Conservation (phyloP, 805 yeast genomes). For the Starmerella sp. region DNA sequence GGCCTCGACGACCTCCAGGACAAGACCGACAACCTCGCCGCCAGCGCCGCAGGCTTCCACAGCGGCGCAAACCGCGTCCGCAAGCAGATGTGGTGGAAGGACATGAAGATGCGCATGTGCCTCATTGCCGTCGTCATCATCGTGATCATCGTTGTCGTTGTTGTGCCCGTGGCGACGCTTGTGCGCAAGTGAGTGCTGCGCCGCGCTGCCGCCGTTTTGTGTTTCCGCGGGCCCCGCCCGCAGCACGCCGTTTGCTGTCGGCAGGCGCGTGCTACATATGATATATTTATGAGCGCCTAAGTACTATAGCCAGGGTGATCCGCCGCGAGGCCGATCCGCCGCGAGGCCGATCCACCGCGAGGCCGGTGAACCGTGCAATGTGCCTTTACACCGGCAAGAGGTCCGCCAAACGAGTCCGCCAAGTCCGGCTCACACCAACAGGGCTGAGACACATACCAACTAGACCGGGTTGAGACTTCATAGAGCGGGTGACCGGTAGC, state of each 20-base stretch:
- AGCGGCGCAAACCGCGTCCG: constrained; percentile 95
- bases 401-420: no score
- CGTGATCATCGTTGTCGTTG: constrained; percentile 69
- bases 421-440: no score
- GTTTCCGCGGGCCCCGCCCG: neutral
- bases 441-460: no score
- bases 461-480: no score
- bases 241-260: neutral
- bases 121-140: constrained; percentile 65
- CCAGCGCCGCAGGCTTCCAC: constrained; percentile 86
- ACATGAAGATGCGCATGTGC: constrained; percentile 91
- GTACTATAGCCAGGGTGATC: neutral
- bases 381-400: no score
- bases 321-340: no score
- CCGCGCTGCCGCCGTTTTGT: neutral
- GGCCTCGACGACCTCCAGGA: constrained; percentile 84
- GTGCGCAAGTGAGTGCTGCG: constrained; percentile 31
- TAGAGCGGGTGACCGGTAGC: no score
- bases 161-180: constrained; percentile 89
- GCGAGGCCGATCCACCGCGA: no score
- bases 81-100: constrained; percentile 99
- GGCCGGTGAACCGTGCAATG: no score
- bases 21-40: constrained; percentile 85
- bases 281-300: neutral
- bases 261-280: neutral